Percentiles rank a stretch among this genome's conserved stretches.
Evolutionary conservation across 495 filamentous ascomycete species (phyloP).

Genomic region (Penicillium subrubescens): DNA sequence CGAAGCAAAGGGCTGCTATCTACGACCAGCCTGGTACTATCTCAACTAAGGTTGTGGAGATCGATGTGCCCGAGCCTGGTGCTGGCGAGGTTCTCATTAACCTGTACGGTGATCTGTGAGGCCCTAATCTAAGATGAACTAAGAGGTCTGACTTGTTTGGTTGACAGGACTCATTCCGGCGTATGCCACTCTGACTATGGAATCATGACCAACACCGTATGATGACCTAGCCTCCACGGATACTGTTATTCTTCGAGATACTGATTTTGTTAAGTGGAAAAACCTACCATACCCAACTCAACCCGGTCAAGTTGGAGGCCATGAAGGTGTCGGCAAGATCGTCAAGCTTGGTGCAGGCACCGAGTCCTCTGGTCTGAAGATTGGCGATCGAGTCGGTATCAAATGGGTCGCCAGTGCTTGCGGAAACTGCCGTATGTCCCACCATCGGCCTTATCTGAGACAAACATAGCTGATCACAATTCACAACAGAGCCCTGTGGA

Average conservation of each 20-base stretch:
- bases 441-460: background rate
- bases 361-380: conserved; percentile 57
- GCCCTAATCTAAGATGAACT: background rate
- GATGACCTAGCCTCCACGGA: background rate
- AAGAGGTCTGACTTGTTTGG: conserved; percentile 6
- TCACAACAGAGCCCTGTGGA: conserved; percentile 49
- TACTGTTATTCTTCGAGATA: background rate
- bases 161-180: conserved; percentile 64
- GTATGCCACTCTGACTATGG: conserved; percentile 71
- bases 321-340: conserved; percentile 63
- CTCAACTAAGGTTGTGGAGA: conserved; percentile 66
- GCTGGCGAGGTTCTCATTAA: conserved; percentile 67
- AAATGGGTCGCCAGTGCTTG: conserved; percentile 56
- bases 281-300: conserved; percentile 63
- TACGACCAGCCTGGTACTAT: conserved; percentile 71
- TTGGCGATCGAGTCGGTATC: conserved; percentile 67
- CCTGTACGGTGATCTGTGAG: conserved; percentile 38
- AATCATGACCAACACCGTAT: conserved; percentile 59
- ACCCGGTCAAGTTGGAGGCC: conserved; percentile 65
- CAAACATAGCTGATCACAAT: conserved; percentile 4
- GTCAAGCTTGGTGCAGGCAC: conserved; percentile 59
- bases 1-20: conserved; percentile 66
- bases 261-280: conserved; percentile 45
- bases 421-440: conserved; percentile 48
- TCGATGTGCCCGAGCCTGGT: conserved; percentile 68